Percentiles rank a stretch among this genome's conserved stretches.
Conservation (phyloP, 2,329 filamentous ascomycete genomes). For the Aspergillus latus region DNA sequence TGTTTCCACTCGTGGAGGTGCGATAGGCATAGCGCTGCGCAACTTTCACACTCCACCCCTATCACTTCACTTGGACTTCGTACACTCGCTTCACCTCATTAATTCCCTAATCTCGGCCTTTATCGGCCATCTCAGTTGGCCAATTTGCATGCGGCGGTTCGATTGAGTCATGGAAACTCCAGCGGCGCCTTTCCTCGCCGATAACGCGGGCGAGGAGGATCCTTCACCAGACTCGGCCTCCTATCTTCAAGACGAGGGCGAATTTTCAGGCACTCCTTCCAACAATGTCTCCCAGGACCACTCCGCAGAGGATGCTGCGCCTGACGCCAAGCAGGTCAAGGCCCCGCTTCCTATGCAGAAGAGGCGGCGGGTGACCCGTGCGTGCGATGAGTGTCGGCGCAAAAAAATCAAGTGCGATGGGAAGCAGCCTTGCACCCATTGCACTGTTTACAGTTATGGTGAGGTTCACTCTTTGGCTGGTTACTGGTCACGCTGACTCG, state of each 20-base stretch:
- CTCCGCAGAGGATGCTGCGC: constrained; percentile 21
- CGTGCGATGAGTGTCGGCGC: constrained; percentile 77
- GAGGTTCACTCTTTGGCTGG: constrained; percentile 32
- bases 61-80: constrained; percentile 6
- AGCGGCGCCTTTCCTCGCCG: constrained; percentile 23
- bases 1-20: constrained; percentile 24
- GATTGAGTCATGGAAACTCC: constrained; percentile 28
- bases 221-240: constrained; percentile 22
- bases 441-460: constrained; percentile 98
- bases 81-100: constrained; percentile 8
- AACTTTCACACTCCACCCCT: constrained; percentile 14
- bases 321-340: constrained; percentile 31
- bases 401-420: constrained; percentile 89
- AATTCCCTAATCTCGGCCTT: background rate
- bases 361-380: constrained; percentile 72
- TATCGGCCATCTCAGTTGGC: constrained; percentile 5
- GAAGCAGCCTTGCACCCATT: constrained; percentile 89
- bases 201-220: constrained; percentile 33
- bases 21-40: constrained; percentile 20
- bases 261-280: constrained; percentile 15
- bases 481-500: background rate
- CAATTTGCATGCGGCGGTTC: constrained; percentile 20
- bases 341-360: constrained; percentile 65
- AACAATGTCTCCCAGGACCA: constrained; percentile 19
- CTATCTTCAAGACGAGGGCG: constrained; percentile 24